Base-by-base conservation (phyloP, 2,329 filamentous ascomycete genomes). In the Apiospora hydei region DNA sequence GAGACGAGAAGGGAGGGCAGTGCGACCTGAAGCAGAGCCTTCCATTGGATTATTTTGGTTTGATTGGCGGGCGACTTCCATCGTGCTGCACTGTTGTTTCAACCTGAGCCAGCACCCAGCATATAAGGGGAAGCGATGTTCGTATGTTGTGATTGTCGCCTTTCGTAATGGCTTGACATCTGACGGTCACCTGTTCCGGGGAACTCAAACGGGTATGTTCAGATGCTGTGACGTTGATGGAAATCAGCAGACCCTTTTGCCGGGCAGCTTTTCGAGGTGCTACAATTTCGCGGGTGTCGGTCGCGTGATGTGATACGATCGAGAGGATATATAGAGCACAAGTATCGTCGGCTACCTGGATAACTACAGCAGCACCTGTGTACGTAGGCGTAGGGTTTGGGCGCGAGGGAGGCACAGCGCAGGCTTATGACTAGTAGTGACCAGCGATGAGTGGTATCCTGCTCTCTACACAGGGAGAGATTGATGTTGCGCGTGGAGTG, bases 1-100 rank as follows among this genome's bases (percentile, higher is more conserved):
- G 26, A 68, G 70, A 44, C 72, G 72, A 41, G 70, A 68, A 13
- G 72, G 72, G n/a, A 73, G 70, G 14, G 72, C 72, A 47, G 72
- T 73, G 21, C 72, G 72, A 61, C 69, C 70, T 11, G 68, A 70
- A 30, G 26, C 57, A 24, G 67, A 53, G 8, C 67, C 70, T 46
- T 71, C 61, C 61, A 34, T 64, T 38, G 67, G n/a, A 24, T 51
- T 43, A 34, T 53, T 73, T 38, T 68, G 24, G 26, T 68, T 38
- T 46, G 67, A 68, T 24, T 41, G 70, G 34, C 34, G 70, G 30
- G 57, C 70, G 44, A 71, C 46, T 41, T 70, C 68, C 70, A 73
- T 73, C 4, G 34, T 69, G 41, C 24, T 68, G 34, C 57, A 24
- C 8, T n/a, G 57, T 64, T 64, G 57, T n/a, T 64, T 64, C 57